Base-by-base conservation (phyloP, 805 yeast species). In the Yamadazyma scolyti region DNA sequence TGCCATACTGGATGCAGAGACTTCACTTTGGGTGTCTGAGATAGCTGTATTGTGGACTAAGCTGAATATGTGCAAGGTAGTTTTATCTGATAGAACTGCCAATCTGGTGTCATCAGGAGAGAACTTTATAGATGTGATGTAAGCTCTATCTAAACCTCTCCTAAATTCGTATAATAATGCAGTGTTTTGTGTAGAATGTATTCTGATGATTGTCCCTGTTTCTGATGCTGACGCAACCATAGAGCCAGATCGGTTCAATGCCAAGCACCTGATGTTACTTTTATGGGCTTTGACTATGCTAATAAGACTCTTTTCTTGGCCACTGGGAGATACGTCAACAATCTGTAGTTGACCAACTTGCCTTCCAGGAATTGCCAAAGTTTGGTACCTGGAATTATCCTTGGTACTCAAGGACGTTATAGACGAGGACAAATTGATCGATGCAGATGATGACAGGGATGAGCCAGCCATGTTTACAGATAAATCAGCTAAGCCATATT, bases 71-170 rank as follows among this genome's bases (percentile, higher is more conserved):
- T 93, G 98, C 31, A 93, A 60, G 0, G 98, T 93, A 44, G 77
- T 80, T 51, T 90, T 93, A 58, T 87, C 96, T 10, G 95, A 82
- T 15, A 93, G 62, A 5, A 87, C 88, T 0, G 97, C 96, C 28
- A 93, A 64, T 46, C 77, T 75, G 8, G 77, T 56, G 27, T 87
- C 89, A 43, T 77, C 71, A 6, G 84, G 88, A 4, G 90, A 81
- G 52, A 90, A 88, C 32, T 78, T 78, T 81, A 93, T 79, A 6
- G 93, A 81, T 23, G 82, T 83, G 6, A 93, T 74, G 11, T 70
- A 65, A 1, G 96, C 97, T 31, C 79, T 71, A 54, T 93, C 97
- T 13, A 89, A 53, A 0, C 98, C 98, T 30, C 98, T 68, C 44
- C 97, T 68, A 48, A 89, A 89, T 52, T 87, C 96, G 48, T 73